These are phyloP conservation scores for Solanum bulbocastanum DNA, from an alignment of 257 asterid species.

Conservation along the genomic window DNA sequence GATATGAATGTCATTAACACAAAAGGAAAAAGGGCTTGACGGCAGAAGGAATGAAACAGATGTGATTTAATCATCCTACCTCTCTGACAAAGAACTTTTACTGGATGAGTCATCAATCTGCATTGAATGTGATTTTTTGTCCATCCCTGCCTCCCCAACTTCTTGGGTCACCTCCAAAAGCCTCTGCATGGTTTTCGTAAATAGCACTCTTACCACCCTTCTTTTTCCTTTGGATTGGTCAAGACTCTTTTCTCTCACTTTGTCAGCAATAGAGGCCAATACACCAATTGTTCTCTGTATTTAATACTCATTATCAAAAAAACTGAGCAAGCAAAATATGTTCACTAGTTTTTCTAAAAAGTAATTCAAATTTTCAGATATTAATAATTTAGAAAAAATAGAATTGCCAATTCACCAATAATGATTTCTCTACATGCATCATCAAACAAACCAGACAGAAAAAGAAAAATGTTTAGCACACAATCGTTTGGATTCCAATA, in stretches of 20 bases:
- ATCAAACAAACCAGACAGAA: not conserved
- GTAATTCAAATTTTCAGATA: not conserved
- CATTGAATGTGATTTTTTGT: constrained; percentile 43
- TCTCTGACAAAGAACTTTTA: constrained; percentile 37
- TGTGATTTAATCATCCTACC: constrained; percentile 31
- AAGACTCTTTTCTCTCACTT: constrained; percentile 10
- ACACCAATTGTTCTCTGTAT: constrained; percentile 66
- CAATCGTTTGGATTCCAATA: not conserved
- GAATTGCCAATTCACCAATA: not conserved
- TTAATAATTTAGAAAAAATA: not conserved
- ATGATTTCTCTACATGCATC: not conserved
- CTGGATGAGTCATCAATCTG: constrained; percentile 47
- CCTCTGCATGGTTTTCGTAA: constrained; percentile 47
- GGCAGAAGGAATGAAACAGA: not conserved
- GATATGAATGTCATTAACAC: not conserved
- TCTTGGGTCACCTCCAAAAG: constrained; percentile 54
- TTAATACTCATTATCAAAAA: not conserved
- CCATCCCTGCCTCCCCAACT: constrained; percentile 28
- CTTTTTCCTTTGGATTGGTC: not conserved
- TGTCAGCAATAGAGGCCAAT: constrained; percentile 70
- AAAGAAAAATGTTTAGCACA: not conserved
- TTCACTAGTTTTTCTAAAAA: not conserved
- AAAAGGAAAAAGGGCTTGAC: not conserved
- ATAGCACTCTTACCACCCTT: constrained; percentile 31
- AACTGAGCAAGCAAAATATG: not conserved